These are phyloP conservation scores for Auriscalpium microsporum DNA, from an alignment of 768 basidiomycete genomes.

Conservation along the genomic window DNA sequence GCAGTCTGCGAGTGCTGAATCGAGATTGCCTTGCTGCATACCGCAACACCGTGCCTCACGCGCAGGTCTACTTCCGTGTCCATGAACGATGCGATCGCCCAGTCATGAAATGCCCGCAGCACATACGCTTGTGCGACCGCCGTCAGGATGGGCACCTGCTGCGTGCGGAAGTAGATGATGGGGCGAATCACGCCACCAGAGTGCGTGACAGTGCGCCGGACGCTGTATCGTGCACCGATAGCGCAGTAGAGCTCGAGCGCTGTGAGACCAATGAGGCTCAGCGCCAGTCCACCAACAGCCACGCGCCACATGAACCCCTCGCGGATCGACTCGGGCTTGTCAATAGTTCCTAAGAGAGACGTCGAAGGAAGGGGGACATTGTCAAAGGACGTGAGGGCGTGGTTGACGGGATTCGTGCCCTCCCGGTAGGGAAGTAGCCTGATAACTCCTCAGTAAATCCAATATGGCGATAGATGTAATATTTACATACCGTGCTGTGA, in stretches of 20 bases:
- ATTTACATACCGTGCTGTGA: conserved; percentile 20
- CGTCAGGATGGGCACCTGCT: conserved; percentile 51
- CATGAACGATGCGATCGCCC: too few relatives aligned
- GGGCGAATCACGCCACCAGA: background rate
- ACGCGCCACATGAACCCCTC: conserved; percentile 14
- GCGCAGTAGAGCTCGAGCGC: conserved; percentile 27
- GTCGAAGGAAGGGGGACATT: conserved; percentile 21
- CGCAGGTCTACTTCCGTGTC: too few relatives aligned
- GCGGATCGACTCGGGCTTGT: conserved; percentile 4
- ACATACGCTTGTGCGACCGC: conserved; percentile 46
- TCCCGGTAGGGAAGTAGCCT: conserved; percentile 7
- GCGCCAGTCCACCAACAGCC: conserved; percentile 13
- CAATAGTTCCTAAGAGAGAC: conserved; percentile 17
- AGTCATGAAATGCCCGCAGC: conserved; percentile 27
- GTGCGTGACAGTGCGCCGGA: conserved; percentile 36
- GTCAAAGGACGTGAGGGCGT: conserved; percentile 25
- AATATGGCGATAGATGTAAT: background rate
- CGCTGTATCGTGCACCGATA: conserved; percentile 49
- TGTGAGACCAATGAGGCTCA: conserved; percentile 38
- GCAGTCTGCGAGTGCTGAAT: conserved; percentile 46
- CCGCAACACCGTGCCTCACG: too few relatives aligned
- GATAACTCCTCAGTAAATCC: background rate
- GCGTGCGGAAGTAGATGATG: conserved; percentile 51
- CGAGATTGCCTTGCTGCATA: conserved; percentile 37
- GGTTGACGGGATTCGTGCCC: conserved; percentile 23